These are phyloP conservation scores for Boletus tylopilopsis DNA, from an alignment of 768 basidiomycete genomes.

Conservation along the genomic window DNA sequence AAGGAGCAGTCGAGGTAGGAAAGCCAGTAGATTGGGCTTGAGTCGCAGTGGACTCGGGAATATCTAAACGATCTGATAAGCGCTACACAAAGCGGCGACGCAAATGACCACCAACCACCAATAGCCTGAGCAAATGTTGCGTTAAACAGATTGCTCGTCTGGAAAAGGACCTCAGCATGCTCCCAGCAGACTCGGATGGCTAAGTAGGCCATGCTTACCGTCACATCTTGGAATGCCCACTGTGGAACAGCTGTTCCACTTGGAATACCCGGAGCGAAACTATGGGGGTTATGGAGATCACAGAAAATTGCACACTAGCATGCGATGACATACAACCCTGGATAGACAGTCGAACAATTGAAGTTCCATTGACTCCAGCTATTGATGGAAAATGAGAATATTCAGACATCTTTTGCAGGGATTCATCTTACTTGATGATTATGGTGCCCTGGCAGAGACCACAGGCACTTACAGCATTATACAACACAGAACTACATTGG, in stretches of 20 bases:
- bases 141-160: conserved; percentile 16
- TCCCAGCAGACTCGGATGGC: not conserved
- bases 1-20: too few species aligned
- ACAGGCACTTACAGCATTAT: conserved; percentile 55
- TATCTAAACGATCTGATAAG: too few species aligned
- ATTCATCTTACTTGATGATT: conserved; percentile 31
- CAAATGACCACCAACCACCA: too few species aligned
- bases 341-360: conserved; percentile 41
- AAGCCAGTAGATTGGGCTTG: too few species aligned
- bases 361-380: conserved; percentile 52
- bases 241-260: conserved; percentile 46
- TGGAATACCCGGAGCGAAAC: conserved; percentile 46
- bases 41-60: too few species aligned
- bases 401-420: not conserved
- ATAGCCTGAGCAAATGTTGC: too few species aligned
- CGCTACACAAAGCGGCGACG: too few species aligned
- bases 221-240: conserved; percentile 62
- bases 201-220: conserved; percentile 30
- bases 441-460: conserved; percentile 49
- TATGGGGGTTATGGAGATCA: conserved; percentile 13
- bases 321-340: conserved; percentile 16
- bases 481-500: conserved; percentile 53
- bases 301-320: not conserved
- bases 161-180: conserved; percentile 1
- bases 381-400: not conserved